Conservation (phyloP, 352 stramenopile genomes). For the Phytophthora hibernalis region DNA sequence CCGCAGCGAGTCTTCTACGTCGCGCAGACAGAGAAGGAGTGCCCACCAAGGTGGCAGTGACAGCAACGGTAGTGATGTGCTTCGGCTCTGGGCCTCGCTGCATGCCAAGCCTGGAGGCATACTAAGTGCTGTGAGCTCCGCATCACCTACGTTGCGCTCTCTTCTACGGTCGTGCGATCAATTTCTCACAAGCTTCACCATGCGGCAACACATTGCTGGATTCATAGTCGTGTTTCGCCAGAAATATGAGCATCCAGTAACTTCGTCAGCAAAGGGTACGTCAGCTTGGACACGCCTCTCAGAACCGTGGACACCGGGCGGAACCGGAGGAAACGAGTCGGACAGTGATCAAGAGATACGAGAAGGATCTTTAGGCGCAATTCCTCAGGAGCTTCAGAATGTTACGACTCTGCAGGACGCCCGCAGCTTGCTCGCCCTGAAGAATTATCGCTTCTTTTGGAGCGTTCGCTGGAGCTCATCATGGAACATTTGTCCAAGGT, state of each 20-base stretch:
- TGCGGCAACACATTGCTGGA: constrained; percentile 48
- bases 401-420: constrained; percentile 56
- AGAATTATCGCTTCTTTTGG: constrained; percentile 83
- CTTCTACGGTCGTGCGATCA: constrained; percentile 55
- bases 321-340: constrained; percentile 19
- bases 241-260: constrained; percentile 48
- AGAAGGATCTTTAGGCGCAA: constrained; percentile 31
- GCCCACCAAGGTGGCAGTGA: constrained; percentile 12
- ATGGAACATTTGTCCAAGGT: constrained; percentile 49
- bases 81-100: constrained; percentile 42
- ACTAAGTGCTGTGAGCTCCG: constrained; percentile 40
- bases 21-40: constrained; percentile 25
- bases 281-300: constrained; percentile 44
- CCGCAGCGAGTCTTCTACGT: constrained; percentile 38
- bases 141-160: constrained; percentile 35
- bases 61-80: constrained; percentile 31
- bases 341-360: constrained; percentile 42
- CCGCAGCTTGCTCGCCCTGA: constrained; percentile 63
- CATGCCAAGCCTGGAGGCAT: constrained; percentile 49
- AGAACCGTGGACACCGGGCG: constrained; percentile 32
- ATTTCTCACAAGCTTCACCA: constrained; percentile 49
- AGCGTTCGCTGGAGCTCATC: constrained; percentile 60
- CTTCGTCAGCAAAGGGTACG: constrained; percentile 16
- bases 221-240: constrained; percentile 64
- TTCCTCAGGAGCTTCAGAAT: constrained; percentile 38